A percentile compares a stretch with the other conserved stretches of the same genome.
phyloP scores from a whole-genome alignment of 225 moss, liverwort and hornwort species.

The Takakia lepidozioides region DNA sequence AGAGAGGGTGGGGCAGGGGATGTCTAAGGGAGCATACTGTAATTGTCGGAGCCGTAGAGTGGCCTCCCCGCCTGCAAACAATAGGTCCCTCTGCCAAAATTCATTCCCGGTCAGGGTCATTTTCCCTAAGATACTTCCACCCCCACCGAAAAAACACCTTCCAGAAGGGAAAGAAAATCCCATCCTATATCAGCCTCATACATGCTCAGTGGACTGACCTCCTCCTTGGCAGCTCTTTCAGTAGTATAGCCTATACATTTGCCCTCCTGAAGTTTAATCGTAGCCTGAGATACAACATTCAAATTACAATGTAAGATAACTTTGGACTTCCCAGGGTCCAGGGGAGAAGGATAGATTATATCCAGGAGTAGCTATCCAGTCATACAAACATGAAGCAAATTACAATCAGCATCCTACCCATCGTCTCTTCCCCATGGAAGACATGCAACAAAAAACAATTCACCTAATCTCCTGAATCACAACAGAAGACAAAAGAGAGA shows the following conservation, averaged over 20 bases:
- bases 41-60: slow-evolving; percentile 73
- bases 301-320: no score
- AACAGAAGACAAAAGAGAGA: slow-evolving; percentile 1
- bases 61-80: slow-evolving; percentile 79
- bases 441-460: not conserved
- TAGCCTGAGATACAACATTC: slow-evolving; percentile 33
- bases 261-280: slow-evolving; percentile 79
- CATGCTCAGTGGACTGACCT: slow-evolving; percentile 27
- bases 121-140: slow-evolving; percentile 1
- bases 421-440: not conserved
- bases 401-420: not conserved
- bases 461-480: not conserved
- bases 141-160: not conserved
- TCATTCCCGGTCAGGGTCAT: not conserved
- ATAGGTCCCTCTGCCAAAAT: slow-evolving; percentile 68
- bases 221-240: slow-evolving; percentile 75
- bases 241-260: slow-evolving; percentile 77
- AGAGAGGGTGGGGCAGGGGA: slow-evolving; percentile 1
- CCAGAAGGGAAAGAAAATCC: no score
- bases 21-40: slow-evolving; percentile 57
- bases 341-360: no score
- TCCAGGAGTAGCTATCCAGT: no score
- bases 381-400: not conserved
- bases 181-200: not conserved
- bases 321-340: no score